Conservation (phyloP, 768 basidiomycete genomes). For the Plicaturopsis crispa region DNA sequence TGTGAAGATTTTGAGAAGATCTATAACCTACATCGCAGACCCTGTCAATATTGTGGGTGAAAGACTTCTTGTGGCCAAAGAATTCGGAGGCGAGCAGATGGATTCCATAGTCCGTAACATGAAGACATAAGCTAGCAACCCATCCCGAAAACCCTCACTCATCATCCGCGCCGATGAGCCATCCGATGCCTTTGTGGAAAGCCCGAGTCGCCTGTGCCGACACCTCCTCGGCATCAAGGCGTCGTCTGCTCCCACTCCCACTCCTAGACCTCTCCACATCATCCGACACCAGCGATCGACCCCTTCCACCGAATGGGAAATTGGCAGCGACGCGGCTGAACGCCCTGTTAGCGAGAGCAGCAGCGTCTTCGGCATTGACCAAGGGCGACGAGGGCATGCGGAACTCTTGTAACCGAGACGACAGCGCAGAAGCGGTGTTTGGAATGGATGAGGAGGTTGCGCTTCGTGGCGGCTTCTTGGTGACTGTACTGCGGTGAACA, state of each 20-base stretch:
- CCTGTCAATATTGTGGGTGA: too few species aligned
- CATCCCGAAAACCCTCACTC: too few species aligned
- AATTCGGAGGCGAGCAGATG: too few species aligned
- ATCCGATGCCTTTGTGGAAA: constrained; percentile 87
- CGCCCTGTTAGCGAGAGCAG: constrained; percentile 72
- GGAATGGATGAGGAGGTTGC: constrained; percentile 9
- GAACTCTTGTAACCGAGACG: constrained; percentile 55
- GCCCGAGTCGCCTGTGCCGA: constrained; percentile 71
- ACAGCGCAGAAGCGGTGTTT: constrained; percentile 44
- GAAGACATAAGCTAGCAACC: too few species aligned
- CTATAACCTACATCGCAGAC: too few species aligned
- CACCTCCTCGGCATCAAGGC: constrained; percentile 50
- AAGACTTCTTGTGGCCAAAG: too few species aligned
- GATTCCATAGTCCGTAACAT: too few species aligned
- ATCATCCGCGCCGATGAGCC: constrained; percentile 88
- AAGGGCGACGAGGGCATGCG: constrained; percentile 65
- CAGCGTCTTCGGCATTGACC: constrained; percentile 68
- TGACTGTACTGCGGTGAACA: constrained; percentile 18
- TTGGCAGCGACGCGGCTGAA: constrained; percentile 71
- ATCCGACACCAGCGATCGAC: constrained; percentile 13
- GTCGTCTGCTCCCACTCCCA: constrained; percentile 31
- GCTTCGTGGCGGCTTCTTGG: constrained; percentile 10
- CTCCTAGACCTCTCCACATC: constrained; percentile 14
- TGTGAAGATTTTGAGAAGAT: too few species aligned
- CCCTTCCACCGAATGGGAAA: constrained; percentile 41